Base-by-base conservation (phyloP, 2,329 filamentous ascomycete species). In the Colletotrichum sp. region DNA sequence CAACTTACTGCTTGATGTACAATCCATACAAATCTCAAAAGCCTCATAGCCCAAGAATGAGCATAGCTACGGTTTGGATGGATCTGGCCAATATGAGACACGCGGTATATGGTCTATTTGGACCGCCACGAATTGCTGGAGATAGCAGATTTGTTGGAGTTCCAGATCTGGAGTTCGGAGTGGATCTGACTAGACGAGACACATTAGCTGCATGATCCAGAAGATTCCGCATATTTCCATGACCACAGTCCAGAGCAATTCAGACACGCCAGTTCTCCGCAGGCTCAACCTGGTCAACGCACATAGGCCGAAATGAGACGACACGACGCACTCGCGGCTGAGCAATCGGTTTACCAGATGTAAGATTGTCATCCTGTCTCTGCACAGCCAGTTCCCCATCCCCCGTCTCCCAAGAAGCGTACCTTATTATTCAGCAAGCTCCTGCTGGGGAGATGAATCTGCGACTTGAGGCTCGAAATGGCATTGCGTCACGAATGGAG, bases 261-360 rank as follows among this genome's bases (percentile, higher is more conserved):
- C 77, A 78, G 77, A 78, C 67, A 68, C 70, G 70, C 71, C 77
- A 74, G 38, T 63, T 78, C 30, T 78, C 77, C 48, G 63, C 77
- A 78, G 60, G 61, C 77, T 77, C 75, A 76, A 78, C 77, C 77
- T 24, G 72, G 36, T 78, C 77, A 57, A 77, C 43, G 74, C 18
- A 28, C 63, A 36, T 75, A 64, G 67, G 71, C 60, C 34, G 28
- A n/a, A 48, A 43, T 55, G 24, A 52, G 58, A 24, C 70, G 32
- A 63, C 52, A 67, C 71, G 52, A 64, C 60, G 66, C 72, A 24
- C 48, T 77, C 72, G 77, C 72, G 77, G 77, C 75, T 78, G 75
- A 77, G 77, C 57, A 32, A 61, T 77, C 70, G 65, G 77, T 68
- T 78, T 78, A 78, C 77, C 77, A 78, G 77, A 78, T 77, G 75